A percentile compares a stretch with the other conserved stretches of the same genome.
Conservation (phyloP, 257 asterid species). For the Phtheirospermum japonicum region DNA sequence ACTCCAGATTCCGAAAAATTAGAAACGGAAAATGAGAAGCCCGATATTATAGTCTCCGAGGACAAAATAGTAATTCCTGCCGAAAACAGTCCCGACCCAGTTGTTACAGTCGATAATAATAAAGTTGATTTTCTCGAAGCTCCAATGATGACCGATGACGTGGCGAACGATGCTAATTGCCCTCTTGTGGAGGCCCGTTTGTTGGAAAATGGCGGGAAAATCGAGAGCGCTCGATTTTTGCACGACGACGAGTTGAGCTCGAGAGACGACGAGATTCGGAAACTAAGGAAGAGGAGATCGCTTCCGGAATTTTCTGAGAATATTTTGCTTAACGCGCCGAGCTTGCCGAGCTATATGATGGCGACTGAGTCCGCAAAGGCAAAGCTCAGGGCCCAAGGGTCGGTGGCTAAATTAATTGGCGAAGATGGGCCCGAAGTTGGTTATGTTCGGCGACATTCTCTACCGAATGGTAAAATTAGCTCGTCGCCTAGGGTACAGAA, state of each 20-base stretch:
- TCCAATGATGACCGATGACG: slow-evolving; percentile 9
- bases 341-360: slow-evolving; percentile 89
- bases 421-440: slow-evolving; percentile 59
- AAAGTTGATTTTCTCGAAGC: slow-evolving; percentile 32
- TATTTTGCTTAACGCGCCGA: slow-evolving; percentile 57
- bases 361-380: slow-evolving; percentile 94
- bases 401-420: slow-evolving; percentile 39
- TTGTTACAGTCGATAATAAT: slow-evolving; percentile 29
- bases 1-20: slow-evolving; percentile 42
- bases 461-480: slow-evolving; percentile 62
- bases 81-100: slow-evolving; percentile 29
- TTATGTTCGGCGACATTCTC: slow-evolving; percentile 66
- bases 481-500: slow-evolving; percentile 77
- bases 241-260: slow-evolving; percentile 40
- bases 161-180: too few species aligned
- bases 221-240: slow-evolving; percentile 31
- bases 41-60: slow-evolving; percentile 21
- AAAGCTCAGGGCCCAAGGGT: slow-evolving; percentile 80
- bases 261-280: slow-evolving; percentile 56
- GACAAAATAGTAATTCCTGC: slow-evolving; percentile 29
- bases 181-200: slow-evolving; percentile 34
- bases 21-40: slow-evolving; percentile 50
- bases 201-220: slow-evolving; percentile 41
- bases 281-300: slow-evolving; percentile 64
- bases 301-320: slow-evolving; percentile 69